These are phyloP conservation scores for Saturnispora hagleri DNA, from an alignment of 805 yeast species.

Conservation along the genomic window DNA sequence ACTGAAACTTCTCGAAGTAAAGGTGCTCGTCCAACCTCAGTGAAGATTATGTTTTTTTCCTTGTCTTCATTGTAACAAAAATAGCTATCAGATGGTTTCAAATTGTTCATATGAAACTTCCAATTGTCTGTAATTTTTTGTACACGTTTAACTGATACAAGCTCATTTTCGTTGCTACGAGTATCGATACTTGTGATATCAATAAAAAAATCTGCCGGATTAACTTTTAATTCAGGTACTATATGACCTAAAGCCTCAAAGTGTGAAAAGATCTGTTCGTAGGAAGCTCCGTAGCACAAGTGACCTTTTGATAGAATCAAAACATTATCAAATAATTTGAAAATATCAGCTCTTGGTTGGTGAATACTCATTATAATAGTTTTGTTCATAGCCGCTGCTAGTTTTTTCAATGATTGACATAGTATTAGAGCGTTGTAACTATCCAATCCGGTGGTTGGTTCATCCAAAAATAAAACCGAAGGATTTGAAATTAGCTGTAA, in stretches of 20 bases:
- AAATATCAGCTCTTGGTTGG: constrained; percentile 76
- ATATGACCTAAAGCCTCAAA: constrained; percentile 39
- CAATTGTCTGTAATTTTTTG: constrained; percentile 30
- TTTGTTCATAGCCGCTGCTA: constrained; percentile 48
- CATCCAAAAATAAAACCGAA: constrained; percentile 68
- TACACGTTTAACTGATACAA: constrained; percentile 28
- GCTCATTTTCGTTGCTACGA: constrained; percentile 31
- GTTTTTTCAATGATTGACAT: constrained; percentile 48
- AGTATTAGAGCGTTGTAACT: constrained; percentile 64
- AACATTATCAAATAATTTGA: constrained; percentile 56
- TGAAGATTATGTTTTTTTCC: constrained; percentile 11
- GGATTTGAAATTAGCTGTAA: constrained; percentile 73
- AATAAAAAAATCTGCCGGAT: constrained; percentile 55
- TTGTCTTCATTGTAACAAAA: background rate
- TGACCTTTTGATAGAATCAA: constrained; percentile 60
- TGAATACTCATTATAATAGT: constrained; percentile 72
- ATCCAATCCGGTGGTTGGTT: constrained; percentile 84
- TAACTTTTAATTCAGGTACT: constrained; percentile 36
- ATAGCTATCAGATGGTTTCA: background rate
- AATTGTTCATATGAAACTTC: constrained; percentile 23
- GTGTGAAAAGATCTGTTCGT: constrained; percentile 34
- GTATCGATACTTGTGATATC: constrained; percentile 51
- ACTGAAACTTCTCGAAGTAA: constrained; percentile 35
- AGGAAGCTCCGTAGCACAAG: constrained; percentile 37
- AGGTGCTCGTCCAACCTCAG: constrained; percentile 30